Conservation (phyloP, 2,329 filamentous ascomycete genomes). For the Diplodia seriata region DNA sequence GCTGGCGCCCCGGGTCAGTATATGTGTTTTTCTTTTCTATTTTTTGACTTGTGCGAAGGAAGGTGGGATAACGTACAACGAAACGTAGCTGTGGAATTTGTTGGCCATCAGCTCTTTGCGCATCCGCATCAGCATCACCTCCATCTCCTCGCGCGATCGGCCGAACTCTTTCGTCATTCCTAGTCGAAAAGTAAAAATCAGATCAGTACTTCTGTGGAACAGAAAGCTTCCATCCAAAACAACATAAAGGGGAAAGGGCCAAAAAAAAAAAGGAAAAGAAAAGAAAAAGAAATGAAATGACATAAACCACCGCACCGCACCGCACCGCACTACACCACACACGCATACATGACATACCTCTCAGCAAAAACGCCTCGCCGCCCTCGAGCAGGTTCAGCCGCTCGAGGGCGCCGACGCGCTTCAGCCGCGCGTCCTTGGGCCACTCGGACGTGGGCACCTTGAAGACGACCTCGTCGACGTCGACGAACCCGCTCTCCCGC, state of each 20-base stretch:
- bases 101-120: slow-evolving; percentile 28
- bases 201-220: not conserved
- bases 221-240: too few species aligned
- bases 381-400: slow-evolving; percentile 25
- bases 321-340: too few species aligned
- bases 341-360: slow-evolving; percentile 1
- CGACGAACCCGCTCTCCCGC: slow-evolving; percentile 17
- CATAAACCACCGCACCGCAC: too few species aligned
- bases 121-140: slow-evolving; percentile 28
- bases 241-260: not conserved
- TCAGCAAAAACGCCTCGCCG: slow-evolving; percentile 21
- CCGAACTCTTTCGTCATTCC: slow-evolving; percentile 28
- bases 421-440: slow-evolving; percentile 26
- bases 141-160: slow-evolving; percentile 24
- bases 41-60: not conserved
- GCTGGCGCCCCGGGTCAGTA: not conserved
- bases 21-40: too few species aligned
- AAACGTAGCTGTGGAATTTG: slow-evolving; percentile 29
- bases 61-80: not conserved
- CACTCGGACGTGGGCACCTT: slow-evolving; percentile 28
- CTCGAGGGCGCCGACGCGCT: slow-evolving; percentile 28
- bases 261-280: not conserved
- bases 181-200: not conserved
- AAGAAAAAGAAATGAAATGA: too few species aligned
- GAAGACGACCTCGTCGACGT: slow-evolving; percentile 26